A percentile compares a stretch with the other conserved stretches of the same genome.
Conservation (phyloP, 2,329 filamentous ascomycete species). For the Xylaria sp. region DNA sequence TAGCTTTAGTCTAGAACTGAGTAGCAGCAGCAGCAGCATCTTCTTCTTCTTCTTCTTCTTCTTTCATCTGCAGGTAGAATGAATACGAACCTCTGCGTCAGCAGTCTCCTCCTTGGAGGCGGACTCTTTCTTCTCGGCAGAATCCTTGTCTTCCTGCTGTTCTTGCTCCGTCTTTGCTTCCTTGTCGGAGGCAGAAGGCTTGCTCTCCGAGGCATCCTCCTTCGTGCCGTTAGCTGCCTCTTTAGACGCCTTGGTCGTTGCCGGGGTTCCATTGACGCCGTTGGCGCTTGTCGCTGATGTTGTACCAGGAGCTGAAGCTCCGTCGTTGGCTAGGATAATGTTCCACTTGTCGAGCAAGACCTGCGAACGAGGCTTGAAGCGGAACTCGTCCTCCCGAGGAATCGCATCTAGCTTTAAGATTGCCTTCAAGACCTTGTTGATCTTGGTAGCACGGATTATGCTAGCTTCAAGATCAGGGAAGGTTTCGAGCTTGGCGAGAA, state of each 20-base stretch:
- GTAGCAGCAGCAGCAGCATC: neutral
- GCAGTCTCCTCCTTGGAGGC: conserved; percentile 19
- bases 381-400: conserved; percentile 79
- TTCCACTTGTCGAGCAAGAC: conserved; percentile 85
- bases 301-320: conserved; percentile 33
- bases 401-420: conserved; percentile 84
- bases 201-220: conserved; percentile 20
- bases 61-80: too few relatives aligned
- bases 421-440: conserved; percentile 96
- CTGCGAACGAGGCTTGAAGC: conserved; percentile 81
- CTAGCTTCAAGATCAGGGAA: conserved; percentile 75
- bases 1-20: conserved; percentile 1
- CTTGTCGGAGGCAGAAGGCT: conserved; percentile 27
- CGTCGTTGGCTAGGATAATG: conserved; percentile 64
- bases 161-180: conserved; percentile 27
- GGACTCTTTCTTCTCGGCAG: conserved; percentile 33
- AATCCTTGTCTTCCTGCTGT: conserved; percentile 39
- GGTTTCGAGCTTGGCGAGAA: conserved; percentile 73
- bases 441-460: conserved; percentile 89
- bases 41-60: too few relatives aligned
- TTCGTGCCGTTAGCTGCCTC: conserved; percentile 30
- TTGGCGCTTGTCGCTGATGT: conserved; percentile 35
- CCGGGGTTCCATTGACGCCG: conserved; percentile 43
- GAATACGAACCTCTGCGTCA: conserved; percentile 32
- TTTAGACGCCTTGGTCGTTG: conserved; percentile 28